These are phyloP conservation scores for Fusarium sp. DNA, from an alignment of 2,329 filamentous ascomycete species.

Conservation along the genomic window DNA sequence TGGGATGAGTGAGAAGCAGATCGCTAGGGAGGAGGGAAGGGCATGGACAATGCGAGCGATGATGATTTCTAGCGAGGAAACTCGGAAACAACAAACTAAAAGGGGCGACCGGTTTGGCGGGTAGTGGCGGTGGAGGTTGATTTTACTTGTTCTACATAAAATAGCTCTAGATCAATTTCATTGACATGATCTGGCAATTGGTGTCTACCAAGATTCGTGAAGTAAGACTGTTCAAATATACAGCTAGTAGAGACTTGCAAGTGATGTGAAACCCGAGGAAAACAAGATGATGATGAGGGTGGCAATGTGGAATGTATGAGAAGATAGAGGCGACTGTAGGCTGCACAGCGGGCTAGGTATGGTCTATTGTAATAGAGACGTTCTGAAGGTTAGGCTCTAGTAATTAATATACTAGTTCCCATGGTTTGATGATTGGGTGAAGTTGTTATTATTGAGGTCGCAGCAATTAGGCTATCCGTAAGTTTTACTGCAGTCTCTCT, in stretches of 20 bases:
- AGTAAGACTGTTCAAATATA: not conserved
- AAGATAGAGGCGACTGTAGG: no score
- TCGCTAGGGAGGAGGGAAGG: constrained; percentile 36
- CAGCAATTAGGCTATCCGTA: no score
- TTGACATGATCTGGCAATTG: constrained; percentile 12
- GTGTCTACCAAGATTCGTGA: not conserved
- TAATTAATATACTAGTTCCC: no score
- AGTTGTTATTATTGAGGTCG: no score
- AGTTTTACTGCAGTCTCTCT: no score
- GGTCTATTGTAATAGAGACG: no score
- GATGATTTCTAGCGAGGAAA: constrained; percentile 1
- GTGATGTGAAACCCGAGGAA: not conserved
- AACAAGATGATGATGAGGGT: no score
- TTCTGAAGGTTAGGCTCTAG: no score
- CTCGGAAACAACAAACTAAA: constrained; percentile 41
- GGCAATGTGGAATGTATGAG: no score
- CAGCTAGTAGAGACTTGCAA: not conserved
- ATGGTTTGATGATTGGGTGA: no score
- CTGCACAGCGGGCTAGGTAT: no score
- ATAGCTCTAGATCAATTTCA: constrained; percentile 28
- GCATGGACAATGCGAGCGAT: constrained; percentile 35
- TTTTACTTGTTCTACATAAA: constrained; percentile 32
- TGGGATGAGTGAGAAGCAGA: constrained; percentile 4
- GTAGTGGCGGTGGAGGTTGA: constrained; percentile 50
- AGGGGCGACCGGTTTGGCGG: constrained; percentile 52